Percentiles rank a stretch among this genome's conserved stretches.
phyloP scores from a whole-genome alignment of 1,284 basidiomycete species.

The Gymnopus androsaceus region DNA sequence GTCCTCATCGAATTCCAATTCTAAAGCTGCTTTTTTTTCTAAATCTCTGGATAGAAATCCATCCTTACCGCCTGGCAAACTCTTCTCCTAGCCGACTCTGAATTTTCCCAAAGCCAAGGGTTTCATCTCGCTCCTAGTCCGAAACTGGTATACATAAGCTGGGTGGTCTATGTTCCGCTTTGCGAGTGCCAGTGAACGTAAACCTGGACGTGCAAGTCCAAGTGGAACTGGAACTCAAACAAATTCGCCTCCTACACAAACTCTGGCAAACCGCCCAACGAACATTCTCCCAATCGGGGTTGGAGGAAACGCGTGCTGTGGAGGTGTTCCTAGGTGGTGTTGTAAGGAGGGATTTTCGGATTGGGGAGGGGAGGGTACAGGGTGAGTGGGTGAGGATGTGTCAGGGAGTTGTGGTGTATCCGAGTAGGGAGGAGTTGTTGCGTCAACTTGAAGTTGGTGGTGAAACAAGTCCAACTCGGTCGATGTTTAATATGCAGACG shows the following conservation, averaged over 20 bases:
- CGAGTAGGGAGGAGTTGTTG: no score
- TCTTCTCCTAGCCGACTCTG: conserved; percentile 1
- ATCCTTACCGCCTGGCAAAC: conserved; percentile 1
- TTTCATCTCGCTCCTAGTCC: background rate
- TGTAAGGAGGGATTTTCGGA: conserved; percentile 1
- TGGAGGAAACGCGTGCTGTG: background rate
- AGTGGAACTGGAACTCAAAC: background rate
- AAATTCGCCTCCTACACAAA: conserved; percentile 1
- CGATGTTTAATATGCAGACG: background rate
- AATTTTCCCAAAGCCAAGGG: background rate
- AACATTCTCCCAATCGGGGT: background rate
- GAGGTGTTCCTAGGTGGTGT: background rate
- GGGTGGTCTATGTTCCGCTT: no score
- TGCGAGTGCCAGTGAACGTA: no score
- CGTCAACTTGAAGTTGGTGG: background rate
- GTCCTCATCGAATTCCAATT: no score
- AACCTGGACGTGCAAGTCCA: background rate
- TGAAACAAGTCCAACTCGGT: no score
- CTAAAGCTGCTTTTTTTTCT: no score
- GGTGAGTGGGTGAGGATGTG: conserved; percentile 1
- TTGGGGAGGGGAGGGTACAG: background rate
- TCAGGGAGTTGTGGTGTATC: background rate
- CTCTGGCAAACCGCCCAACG: conserved; percentile 2
- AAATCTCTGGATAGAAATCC: background rate
- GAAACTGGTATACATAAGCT: background rate